Conservation (phyloP, 169 alveolate genomes). For the Eimeria tenella region DNA sequence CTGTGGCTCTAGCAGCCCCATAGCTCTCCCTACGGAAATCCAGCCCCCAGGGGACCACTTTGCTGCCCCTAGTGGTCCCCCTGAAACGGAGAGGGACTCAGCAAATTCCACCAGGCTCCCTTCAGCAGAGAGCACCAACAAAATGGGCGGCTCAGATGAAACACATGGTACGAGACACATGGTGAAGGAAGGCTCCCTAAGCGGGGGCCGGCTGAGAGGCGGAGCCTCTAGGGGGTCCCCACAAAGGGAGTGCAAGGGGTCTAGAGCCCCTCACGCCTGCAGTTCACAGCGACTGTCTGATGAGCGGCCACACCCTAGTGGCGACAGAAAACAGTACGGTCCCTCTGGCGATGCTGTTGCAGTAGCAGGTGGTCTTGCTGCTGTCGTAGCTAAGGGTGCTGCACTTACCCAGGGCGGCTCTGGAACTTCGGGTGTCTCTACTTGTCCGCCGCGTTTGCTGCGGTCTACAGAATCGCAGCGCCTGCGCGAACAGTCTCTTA, state of each 20-base stretch:
- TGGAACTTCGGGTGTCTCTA: background rate
- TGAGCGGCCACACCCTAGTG: too few relatives aligned
- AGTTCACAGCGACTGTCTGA: too few relatives aligned
- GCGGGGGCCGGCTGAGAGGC: background rate
- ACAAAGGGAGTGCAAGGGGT: background rate
- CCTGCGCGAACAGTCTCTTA: slow-evolving; percentile 15
- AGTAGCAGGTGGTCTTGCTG: too few relatives aligned
- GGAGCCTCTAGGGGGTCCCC: background rate
- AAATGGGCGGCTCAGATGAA: background rate
- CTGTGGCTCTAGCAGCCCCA: background rate
- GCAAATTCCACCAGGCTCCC: slow-evolving; percentile 37
- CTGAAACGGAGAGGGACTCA: slow-evolving; percentile 9
- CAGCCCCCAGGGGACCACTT: background rate
- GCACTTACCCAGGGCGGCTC: too few relatives aligned
- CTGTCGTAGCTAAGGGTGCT: too few relatives aligned
- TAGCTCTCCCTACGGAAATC: background rate
- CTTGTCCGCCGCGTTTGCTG: slow-evolving; percentile 35
- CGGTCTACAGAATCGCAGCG: slow-evolving; percentile 30
- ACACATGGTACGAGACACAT: too few relatives aligned
- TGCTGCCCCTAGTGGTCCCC: background rate
- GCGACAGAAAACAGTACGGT: too few relatives aligned
- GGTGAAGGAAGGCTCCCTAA: too few relatives aligned
- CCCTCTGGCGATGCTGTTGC: too few relatives aligned
- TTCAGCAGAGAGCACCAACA: background rate
- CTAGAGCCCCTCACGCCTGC: too few relatives aligned